Evolutionary conservation across 305 asterid genomes (phyloP), one percentile per base, ranked within the genome.

Genomic region (Petunia hybrid): DNA sequence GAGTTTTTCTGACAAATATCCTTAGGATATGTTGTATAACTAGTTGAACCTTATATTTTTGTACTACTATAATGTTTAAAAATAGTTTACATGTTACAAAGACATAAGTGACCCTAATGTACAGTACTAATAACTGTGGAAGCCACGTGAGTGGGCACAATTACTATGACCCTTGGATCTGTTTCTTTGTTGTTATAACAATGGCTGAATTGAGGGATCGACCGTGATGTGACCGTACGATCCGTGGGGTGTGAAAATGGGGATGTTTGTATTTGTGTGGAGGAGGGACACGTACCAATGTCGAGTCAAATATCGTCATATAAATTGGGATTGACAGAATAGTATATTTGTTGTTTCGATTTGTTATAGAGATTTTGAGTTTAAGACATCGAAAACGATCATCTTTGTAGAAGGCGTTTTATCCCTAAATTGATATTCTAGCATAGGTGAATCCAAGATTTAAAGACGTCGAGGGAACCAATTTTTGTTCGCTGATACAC

Each of bases 171-270:
- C 77, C 79, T 4, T 56, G 4, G 42, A 8, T 13, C 13, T 71
- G 46, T 22, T 43, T 51, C 57, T 63, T 76, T 43, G 38, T 41
- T 68, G 16, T 48, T 66, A 48, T 13, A 12, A 48, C 56, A 13
- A 48, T 48, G 13, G 56, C 2, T 51, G 57, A 56, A 76, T 63
- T 64, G 68, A 35, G 46, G 53, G 43, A 22, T 22, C 55, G 68
- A 68, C 67, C 80, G 66, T 63, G 85, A 82, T 69, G 65, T 80
- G 88, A 80, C 89, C 90, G 92, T 89, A 89, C 88, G 82, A 81
- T 85, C 69, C 81, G 87, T 65, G 70, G 36, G 3, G 2, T 61
- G 5, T 66, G 42, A 40, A 16, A 16, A 62, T 63, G 80, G 73
- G 76, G 7, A 61, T 62, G 14, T 64, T 76, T 53, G 41, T 56